phyloP scores from a whole-genome alignment of 148 eudicot species.

The Nyssa sinensis region DNA sequence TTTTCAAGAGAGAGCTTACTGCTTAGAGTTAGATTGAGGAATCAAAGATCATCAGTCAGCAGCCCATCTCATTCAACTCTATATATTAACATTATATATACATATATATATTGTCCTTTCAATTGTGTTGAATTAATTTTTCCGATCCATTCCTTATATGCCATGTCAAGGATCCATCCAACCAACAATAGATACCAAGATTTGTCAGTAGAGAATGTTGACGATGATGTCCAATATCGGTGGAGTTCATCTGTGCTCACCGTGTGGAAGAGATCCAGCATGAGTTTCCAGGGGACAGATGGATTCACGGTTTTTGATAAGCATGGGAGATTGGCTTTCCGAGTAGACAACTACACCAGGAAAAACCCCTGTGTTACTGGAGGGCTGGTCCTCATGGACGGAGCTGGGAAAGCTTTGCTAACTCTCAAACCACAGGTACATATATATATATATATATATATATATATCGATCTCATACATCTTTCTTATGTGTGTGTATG shows the following conservation, averaged over 20 bases:
- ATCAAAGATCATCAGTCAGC: too few species aligned
- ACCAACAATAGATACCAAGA: not conserved
- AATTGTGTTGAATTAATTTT: too few species aligned
- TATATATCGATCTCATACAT: too few species aligned
- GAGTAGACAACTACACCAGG: slow-evolving; percentile 32
- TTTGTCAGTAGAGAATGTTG: not conserved
- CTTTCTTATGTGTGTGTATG: not conserved
- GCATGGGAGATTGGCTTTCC: slow-evolving; percentile 20
- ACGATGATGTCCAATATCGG: not conserved
- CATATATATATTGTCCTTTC: too few species aligned
- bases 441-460: too few species aligned
- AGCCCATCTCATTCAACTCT: too few species aligned
- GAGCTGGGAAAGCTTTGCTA: slow-evolving; percentile 21
- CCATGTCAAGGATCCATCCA: slow-evolving; percentile 16
- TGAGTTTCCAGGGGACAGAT: slow-evolving; percentile 35
- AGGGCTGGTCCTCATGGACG: slow-evolving; percentile 29
- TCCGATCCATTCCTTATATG: too few species aligned
- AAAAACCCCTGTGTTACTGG: not conserved
- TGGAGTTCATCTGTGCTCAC: slow-evolving; percentile 4
- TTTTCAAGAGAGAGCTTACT: too few species aligned
- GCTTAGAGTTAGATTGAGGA: too few species aligned
- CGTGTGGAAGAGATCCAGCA: slow-evolving; percentile 36
- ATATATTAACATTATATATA: too few species aligned
- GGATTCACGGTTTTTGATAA: slow-evolving; percentile 30
- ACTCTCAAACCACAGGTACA: slow-evolving; percentile 28